Conservation (phyloP, 2,329 filamentous ascomycete genomes). For the Microdochium trichocladiopsis region DNA sequence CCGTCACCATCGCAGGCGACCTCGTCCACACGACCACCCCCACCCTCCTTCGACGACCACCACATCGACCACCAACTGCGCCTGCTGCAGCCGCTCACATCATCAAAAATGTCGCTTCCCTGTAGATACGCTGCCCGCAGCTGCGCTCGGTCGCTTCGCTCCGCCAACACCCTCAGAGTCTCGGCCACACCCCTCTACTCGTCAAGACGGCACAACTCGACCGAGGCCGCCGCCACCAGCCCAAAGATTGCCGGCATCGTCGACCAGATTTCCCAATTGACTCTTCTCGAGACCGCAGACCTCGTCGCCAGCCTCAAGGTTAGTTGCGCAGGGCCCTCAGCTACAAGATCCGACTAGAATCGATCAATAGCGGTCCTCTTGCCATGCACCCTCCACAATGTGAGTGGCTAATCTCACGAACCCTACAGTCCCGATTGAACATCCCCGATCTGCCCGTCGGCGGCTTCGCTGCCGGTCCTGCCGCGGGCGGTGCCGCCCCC, state of each 20-base stretch:
- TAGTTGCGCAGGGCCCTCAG: slow-evolving; percentile 11
- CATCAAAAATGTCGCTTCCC: slow-evolving; percentile 50
- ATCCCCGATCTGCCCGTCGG: slow-evolving; percentile 97
- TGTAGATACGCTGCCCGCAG: slow-evolving; percentile 57
- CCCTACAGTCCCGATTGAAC: slow-evolving; percentile 74
- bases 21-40: slow-evolving; percentile 6
- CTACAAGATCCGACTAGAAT: slow-evolving; percentile 4
- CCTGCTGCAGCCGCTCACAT: too few relatives aligned
- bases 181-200: slow-evolving; percentile 35
- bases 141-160: slow-evolving; percentile 56
- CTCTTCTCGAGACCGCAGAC: slow-evolving; percentile 92
- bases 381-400: neutral
- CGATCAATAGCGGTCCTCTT: too few relatives aligned
- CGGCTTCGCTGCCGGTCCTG: slow-evolving; percentile 69
- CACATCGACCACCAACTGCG: slow-evolving; percentile 1
- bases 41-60: neutral
- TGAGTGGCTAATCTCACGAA: too few relatives aligned
- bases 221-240: slow-evolving; percentile 63
- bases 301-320: slow-evolving; percentile 95
- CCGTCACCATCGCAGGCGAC: neutral
- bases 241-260: slow-evolving; percentile 94
- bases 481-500: slow-evolving; percentile 53
- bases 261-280: slow-evolving; percentile 98
- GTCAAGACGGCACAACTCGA: slow-evolving; percentile 80
- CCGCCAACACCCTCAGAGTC: slow-evolving; percentile 35